phyloP scores from a whole-genome alignment of 257 asterid species.

The Solanum raphanifolium region DNA sequence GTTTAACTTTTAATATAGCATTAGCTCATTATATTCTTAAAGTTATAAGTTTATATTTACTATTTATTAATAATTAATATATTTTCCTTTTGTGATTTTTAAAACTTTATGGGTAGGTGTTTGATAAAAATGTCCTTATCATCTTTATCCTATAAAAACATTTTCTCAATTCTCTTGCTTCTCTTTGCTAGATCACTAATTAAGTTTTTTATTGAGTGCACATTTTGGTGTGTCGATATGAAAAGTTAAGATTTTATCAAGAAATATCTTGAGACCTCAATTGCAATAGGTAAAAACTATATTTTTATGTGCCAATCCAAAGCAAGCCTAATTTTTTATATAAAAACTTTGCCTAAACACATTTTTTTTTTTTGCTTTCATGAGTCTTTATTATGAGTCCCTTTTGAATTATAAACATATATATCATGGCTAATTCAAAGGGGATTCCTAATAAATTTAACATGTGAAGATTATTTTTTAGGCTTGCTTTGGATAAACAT shows the following conservation, averaged over 20 bases:
- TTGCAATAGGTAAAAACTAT: neutral
- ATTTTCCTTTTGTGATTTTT: neutral
- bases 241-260: neutral
- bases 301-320: neutral
- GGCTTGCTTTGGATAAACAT: neutral
- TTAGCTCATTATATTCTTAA: neutral
- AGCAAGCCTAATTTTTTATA: neutral
- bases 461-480: too few species aligned
- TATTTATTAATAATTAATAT: neutral
- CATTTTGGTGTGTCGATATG: neutral
- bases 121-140: neutral
- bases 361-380: fast-evolving
- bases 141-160: neutral
- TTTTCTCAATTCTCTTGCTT: neutral
- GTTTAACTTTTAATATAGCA: neutral
- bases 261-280: neutral
- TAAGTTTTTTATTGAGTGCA: neutral
- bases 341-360: neutral
- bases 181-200: neutral
- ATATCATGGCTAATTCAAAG: neutral
- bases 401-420: neutral
- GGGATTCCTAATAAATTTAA: too few species aligned
- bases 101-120: neutral
- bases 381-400: neutral
- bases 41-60: neutral